Evolutionary conservation across 352 stramenopile genomes (phyloP).

Genomic region (Pseudoperonospora humuli): DNA sequence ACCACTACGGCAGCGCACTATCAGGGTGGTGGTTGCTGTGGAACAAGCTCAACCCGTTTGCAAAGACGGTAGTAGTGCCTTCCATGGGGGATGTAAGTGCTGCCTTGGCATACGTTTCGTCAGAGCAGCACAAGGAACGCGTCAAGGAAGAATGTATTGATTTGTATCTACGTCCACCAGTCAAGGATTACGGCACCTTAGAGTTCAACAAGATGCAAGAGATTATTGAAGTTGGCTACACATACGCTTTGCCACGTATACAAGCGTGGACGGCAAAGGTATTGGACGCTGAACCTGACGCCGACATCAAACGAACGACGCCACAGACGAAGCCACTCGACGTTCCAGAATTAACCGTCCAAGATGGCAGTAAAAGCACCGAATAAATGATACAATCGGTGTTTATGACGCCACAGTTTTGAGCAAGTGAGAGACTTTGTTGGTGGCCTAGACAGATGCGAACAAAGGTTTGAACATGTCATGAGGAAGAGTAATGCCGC

Average conservation of each 20-base stretch:
- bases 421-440: too few relatives aligned
- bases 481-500: too few relatives aligned
- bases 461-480: too few relatives aligned
- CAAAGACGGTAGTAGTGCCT: constrained; percentile 79
- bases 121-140: constrained; percentile 82
- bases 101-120: constrained; percentile 84
- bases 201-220: constrained; percentile 91
- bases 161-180: constrained; percentile 83
- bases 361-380: too few relatives aligned
- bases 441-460: too few relatives aligned
- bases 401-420: too few relatives aligned
- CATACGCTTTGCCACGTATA: constrained; percentile 69
- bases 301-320: constrained; percentile 41
- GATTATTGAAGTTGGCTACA: constrained; percentile 82
- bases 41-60: constrained; percentile 88
- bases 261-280: constrained; percentile 50
- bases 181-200: constrained; percentile 85
- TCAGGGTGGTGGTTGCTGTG: constrained; percentile 89
- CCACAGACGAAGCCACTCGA: constrained; percentile 6
- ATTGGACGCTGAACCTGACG: constrained; percentile 45
- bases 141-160: constrained; percentile 83
- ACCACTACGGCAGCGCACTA: constrained; percentile 70
- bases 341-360: too few relatives aligned
- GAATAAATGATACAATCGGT: too few relatives aligned
- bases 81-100: constrained; percentile 90